phyloP scores from a whole-genome alignment of 73 alveolate genomes.

The Paramecium primaurelia region DNA sequence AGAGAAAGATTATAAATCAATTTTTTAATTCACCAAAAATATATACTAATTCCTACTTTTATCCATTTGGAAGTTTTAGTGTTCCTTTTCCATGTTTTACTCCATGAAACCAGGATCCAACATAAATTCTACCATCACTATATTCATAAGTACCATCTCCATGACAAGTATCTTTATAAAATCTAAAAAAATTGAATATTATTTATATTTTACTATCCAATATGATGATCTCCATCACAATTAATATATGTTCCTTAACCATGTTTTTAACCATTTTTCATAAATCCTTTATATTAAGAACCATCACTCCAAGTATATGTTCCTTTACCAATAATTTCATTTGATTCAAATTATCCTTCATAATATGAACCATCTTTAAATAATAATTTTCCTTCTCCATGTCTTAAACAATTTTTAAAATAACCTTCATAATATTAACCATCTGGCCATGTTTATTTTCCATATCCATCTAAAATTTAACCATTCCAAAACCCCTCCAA shows the following conservation, averaged over 20 bases:
- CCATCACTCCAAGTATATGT: conserved; percentile 67
- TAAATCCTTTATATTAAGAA: conserved; percentile 73
- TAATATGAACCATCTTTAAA: conserved; percentile 53
- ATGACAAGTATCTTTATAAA: conserved; percentile 70
- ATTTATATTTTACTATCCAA: conserved; percentile 48
- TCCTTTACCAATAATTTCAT: conserved; percentile 72
- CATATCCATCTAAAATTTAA: conserved; percentile 73
- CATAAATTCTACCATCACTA: conserved; percentile 77
- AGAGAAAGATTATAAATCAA: background rate
- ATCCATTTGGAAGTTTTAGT: conserved; percentile 73
- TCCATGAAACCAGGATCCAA: conserved; percentile 71
- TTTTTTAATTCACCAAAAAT: background rate
- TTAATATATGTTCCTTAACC: conserved; percentile 64
- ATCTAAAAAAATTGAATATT: background rate
- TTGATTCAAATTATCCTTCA: conserved; percentile 56
- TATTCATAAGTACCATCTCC: conserved; percentile 76
- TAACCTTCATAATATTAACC: conserved; percentile 61
- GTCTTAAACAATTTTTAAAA: background rate
- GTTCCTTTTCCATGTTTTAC: conserved; percentile 73
- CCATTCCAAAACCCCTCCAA: conserved; percentile 85
- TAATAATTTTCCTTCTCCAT: conserved; percentile 69
- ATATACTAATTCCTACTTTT: conserved; percentile 21
- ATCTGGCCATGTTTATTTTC: conserved; percentile 72
- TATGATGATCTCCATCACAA: conserved; percentile 61
- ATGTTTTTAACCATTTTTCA: conserved; percentile 65